Evolutionary conservation across 257 asterid species (phyloP), one percentile per base, ranked within the genome.

Genomic region (Thymus quinquecostatus): DNA sequence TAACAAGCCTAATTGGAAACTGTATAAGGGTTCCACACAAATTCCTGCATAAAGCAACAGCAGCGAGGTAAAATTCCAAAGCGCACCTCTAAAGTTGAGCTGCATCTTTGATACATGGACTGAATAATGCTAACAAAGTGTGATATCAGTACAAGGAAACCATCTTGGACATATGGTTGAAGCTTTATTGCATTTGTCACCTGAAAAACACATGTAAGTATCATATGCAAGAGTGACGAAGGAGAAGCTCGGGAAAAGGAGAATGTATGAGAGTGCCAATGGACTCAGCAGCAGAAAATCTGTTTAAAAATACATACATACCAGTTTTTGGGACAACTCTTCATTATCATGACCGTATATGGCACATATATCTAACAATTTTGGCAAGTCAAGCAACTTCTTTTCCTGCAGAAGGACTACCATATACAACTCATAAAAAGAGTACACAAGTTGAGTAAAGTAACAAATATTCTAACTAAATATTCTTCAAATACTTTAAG

Each of bases 331-430:
- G 50, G 96, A 84, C 83, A 91, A 81, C 77, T 91, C 97, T 83
- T 91, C 99, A 83, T 94, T 94, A 66, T 88, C 99, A 64, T 88
- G 92, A 71, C 87, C 90, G 64, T 84, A 94, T 80, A 94, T 82
- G 36, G 98, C 93, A 82, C 97, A 91, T 67, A 94, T 81, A 82
- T 91, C 99, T 63, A 94, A 76, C 77, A 94, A 75, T 75, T 87
- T 94, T 11, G 98, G 97, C 84, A 94, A 82, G 79, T 91, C 90
- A 65, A 94, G 97, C 76, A 91, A 78, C 84, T 86, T 86, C 82
- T 86, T 89, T 57, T 89, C 92, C 98, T 94, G 99, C 96, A 94
- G 87, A 85, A 91, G 90, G 77, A 83, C 99, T 94, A 83, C 41
- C 79, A 86, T 73, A 70, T 68, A 78, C 79, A 85, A 82, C 78